Percentiles rank a stretch among this genome's conserved stretches.
Conservation (phyloP, 2,329 filamentous ascomycete genomes). For the Bipolaris zeicola region DNA sequence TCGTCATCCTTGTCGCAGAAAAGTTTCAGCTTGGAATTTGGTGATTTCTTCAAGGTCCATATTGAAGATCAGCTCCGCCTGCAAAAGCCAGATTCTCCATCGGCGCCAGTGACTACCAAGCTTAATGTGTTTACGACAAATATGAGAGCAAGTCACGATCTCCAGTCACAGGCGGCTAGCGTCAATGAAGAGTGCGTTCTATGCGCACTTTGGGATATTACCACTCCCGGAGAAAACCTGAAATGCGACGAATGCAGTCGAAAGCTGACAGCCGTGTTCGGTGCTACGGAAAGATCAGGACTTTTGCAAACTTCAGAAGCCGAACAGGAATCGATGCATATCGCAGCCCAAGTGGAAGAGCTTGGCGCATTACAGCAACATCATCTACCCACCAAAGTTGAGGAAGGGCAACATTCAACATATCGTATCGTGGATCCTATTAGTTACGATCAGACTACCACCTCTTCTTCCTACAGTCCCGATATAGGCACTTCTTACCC, state of each 20-base stretch:
- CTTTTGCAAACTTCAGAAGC: background rate
- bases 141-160: conserved; percentile 13
- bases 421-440: conserved; percentile 30
- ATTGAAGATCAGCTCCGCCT: conserved; percentile 17
- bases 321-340: background rate
- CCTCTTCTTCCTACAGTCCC: conserved; percentile 23
- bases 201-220: conserved; percentile 34
- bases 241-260: conserved; percentile 31
- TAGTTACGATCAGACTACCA: conserved; percentile 11
- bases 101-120: conserved; percentile 27
- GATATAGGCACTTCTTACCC: conserved; percentile 16
- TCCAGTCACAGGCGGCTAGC: conserved; percentile 14
- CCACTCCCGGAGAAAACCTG: conserved; percentile 26
- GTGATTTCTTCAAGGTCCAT: conserved; percentile 16
- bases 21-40: conserved; percentile 7
- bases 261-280: conserved; percentile 6
- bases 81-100: conserved; percentile 11
- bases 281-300: background rate
- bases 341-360: background rate
- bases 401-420: conserved; percentile 25
- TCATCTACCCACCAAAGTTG: background rate
- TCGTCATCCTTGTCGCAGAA: background rate
- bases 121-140: conserved; percentile 31
- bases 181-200: conserved; percentile 21
- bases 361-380: background rate